These are phyloP conservation scores for Kappamyces sp. DNA, from an alignment of 192 early-diverging fungal species.

Conservation along the genomic window DNA sequence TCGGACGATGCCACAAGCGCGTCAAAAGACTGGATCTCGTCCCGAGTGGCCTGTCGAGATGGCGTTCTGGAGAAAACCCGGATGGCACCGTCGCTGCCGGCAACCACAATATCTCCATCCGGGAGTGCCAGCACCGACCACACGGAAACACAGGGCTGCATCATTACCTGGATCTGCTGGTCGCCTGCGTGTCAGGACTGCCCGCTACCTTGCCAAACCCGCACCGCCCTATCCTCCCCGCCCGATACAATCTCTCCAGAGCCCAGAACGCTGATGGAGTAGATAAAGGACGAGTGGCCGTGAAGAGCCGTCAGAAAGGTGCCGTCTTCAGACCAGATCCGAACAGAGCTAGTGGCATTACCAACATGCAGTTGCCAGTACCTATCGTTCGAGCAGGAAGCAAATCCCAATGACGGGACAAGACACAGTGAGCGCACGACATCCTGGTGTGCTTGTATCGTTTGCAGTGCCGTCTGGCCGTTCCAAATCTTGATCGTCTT, in stretches of 20 bases:
- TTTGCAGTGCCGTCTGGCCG: constrained; percentile 54
- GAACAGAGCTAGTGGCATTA: constrained; percentile 53
- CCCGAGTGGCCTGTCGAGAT: constrained; percentile 54
- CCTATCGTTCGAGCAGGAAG: constrained; percentile 85
- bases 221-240: constrained; percentile 88
- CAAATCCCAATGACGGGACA: constrained; percentile 62
- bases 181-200: not conserved
- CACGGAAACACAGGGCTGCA: constrained; percentile 82
- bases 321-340: constrained; percentile 72
- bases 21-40: constrained; percentile 29
- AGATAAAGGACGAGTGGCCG: constrained; percentile 92
- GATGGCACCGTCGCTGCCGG: constrained; percentile 75
- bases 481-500: constrained; percentile 84
- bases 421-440: constrained; percentile 75
- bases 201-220: constrained; percentile 69
- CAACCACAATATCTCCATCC: constrained; percentile 79
- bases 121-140: constrained; percentile 76
- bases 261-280: constrained; percentile 64
- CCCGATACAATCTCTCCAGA: constrained; percentile 77
- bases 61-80: constrained; percentile 69
- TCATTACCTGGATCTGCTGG: constrained; percentile 62
- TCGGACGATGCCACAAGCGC: constrained; percentile 20
- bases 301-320: constrained; percentile 65
- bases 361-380: too few species aligned
- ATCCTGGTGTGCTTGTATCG: constrained; percentile 79